Evolutionary conservation across 768 basidiomycete species (phyloP).

Genomic region (Phaffia tasmanica): DNA sequence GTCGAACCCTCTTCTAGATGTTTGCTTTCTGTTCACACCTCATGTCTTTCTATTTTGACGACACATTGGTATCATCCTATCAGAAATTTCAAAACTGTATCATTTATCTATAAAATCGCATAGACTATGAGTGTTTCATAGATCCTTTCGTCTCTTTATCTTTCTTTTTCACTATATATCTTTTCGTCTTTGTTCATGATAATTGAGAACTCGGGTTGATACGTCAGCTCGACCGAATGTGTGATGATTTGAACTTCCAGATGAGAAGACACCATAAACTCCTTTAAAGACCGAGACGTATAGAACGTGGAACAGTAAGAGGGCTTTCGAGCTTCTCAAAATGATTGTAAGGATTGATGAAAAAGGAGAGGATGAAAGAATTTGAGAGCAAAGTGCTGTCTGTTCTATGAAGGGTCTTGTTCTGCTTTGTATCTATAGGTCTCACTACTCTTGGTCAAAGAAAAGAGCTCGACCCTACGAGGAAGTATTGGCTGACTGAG

Average conservation of each 20-base stretch:
- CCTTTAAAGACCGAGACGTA: not conserved
- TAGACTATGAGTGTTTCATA: too few species aligned
- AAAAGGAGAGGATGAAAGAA: slow-evolving; percentile 4
- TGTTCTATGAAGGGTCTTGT: not conserved
- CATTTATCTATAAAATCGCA: too few species aligned
- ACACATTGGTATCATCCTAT: not conserved
- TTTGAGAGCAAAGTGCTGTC: not conserved
- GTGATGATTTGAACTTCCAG: not conserved
- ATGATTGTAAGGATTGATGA: not conserved
- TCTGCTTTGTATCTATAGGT: not conserved
- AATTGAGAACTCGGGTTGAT: too few species aligned
- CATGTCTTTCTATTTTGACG: slow-evolving; percentile 25
- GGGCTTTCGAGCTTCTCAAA: not conserved
- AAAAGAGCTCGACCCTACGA: not conserved
- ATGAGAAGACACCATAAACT: not conserved
- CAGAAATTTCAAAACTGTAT: slow-evolving; percentile 1
- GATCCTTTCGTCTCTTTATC: not conserved
- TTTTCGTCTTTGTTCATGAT: not conserved
- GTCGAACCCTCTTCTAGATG: slow-evolving; percentile 49
- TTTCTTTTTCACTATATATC: not conserved
- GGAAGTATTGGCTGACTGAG: too few species aligned
- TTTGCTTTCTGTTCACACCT: slow-evolving; percentile 41
- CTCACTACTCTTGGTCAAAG: not conserved
- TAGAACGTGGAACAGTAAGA: not conserved
- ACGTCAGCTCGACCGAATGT: too few species aligned